A percentile compares a stretch with the other conserved stretches of the same genome.
These are phyloP conservation scores for Hansenula anomala DNA, from an alignment of 1,139 yeast genomes.

Conservation along the genomic window DNA sequence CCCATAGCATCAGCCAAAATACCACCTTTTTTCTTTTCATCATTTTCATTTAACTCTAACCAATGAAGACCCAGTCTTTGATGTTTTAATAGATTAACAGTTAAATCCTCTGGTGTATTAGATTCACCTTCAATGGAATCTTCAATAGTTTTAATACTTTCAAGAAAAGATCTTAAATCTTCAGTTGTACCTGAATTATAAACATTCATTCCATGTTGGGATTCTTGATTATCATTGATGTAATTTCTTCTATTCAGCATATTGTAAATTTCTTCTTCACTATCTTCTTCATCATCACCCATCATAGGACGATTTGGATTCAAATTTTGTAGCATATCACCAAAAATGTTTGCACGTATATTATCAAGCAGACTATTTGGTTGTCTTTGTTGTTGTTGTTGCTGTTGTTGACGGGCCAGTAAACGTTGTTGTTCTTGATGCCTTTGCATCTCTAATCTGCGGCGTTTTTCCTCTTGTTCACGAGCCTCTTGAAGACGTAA, in stretches of 20 bases:
- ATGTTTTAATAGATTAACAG: conserved; percentile 69
- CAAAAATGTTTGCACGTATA: no score
- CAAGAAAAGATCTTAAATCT: conserved; percentile 49
- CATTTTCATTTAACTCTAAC: conserved; percentile 64
- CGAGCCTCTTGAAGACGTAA: no score
- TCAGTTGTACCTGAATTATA: conserved; percentile 37
- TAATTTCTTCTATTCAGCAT: neutral
- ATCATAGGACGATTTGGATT: no score
- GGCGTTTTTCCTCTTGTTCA: no score
- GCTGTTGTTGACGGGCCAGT: no score
- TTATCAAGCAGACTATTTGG: no score
- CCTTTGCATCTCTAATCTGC: no score
- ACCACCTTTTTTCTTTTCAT: conserved; percentile 57
- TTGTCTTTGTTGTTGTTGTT: no score
- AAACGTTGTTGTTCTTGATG: no score
- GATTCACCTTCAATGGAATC: conserved; percentile 45
- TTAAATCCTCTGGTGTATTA: conserved; percentile 65
- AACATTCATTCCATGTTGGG: conserved; percentile 15
- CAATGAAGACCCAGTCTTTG: conserved; percentile 84
- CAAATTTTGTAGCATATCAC: no score
- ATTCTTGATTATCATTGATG: neutral
- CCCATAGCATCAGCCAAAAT: conserved; percentile 95
- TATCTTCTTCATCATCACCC: no score
- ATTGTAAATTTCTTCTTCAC: neutral
- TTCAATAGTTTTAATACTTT: conserved; percentile 64